Percentiles rank a stretch among this genome's conserved stretches.
Conservation (phyloP, 768 basidiomycete genomes). For the Filobasidium floriforme region DNA sequence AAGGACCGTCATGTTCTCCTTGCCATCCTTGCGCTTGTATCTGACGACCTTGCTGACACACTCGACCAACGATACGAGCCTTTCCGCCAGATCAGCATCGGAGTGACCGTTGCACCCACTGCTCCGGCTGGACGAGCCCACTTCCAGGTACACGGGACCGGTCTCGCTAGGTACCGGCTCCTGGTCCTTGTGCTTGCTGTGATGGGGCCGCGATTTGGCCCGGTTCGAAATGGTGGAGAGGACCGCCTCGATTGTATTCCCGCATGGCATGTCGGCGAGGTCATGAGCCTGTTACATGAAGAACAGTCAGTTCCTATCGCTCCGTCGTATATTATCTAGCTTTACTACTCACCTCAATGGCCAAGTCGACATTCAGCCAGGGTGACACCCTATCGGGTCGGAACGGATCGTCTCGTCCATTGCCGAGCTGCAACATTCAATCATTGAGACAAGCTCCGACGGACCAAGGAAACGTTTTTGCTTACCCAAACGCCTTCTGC, state of each 20-base stretch:
- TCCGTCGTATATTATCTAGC: neutral
- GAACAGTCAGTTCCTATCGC: constrained; percentile 2
- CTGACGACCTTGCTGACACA: constrained; percentile 10
- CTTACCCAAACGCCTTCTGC: constrained; percentile 23
- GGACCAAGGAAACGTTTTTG: neutral
- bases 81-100: constrained; percentile 9
- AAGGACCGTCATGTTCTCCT: constrained; percentile 27
- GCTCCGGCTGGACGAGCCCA: constrained; percentile 17
- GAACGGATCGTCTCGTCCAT: constrained; percentile 24
- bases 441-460: neutral
- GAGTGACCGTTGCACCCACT: constrained; percentile 8
- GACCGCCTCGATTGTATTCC: neutral
- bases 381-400: constrained; percentile 8
- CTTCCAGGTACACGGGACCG: constrained; percentile 19
- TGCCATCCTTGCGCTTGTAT: constrained; percentile 9
- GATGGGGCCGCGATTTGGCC: neutral
- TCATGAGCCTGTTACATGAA: constrained; percentile 20
- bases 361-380: constrained; percentile 12
- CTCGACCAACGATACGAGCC: constrained; percentile 19
- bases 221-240: constrained; percentile 3
- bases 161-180: neutral
- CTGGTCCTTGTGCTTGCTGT: neutral
- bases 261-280: constrained; percentile 20
- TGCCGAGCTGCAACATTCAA: constrained; percentile 15
- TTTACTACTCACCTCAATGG: constrained; percentile 20